Evolutionary conservation across 2,329 filamentous ascomycete genomes (phyloP).

Genomic region (Lasiodiplodia gonubiensis): DNA sequence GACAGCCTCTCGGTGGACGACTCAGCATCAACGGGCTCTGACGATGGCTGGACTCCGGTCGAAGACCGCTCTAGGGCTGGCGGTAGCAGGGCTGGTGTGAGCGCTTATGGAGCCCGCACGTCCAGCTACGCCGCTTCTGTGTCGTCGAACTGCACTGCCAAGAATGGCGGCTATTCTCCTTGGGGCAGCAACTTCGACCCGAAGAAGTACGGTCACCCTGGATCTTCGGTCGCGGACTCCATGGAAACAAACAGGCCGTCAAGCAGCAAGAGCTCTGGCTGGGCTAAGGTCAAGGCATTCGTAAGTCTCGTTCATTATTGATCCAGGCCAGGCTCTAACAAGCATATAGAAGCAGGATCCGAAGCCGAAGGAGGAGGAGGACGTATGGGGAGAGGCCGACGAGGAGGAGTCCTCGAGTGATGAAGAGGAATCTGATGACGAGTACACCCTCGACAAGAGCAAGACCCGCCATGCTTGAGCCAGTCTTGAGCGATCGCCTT

Average conservation of each 20-base stretch:
- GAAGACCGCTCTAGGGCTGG: neutral
- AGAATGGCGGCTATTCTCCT: neutral
- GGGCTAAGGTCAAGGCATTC: constrained; percentile 40
- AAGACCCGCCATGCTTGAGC: neutral
- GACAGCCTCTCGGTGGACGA: neutral
- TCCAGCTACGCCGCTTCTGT: neutral
- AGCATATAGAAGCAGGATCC: constrained; percentile 1
- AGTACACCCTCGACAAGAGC: constrained; percentile 33
- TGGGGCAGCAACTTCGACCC: constrained; percentile 33
- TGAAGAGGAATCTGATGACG: constrained; percentile 44
- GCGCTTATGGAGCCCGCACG: neutral
- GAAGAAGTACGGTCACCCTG: constrained; percentile 34
- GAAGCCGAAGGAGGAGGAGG: neutral
- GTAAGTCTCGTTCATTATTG: constrained; percentile 32
- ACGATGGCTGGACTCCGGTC: neutral
- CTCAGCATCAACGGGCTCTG: neutral
- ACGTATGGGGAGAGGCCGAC: constrained; percentile 39
- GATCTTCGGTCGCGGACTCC: constrained; percentile 32
- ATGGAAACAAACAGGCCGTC: constrained; percentile 3
- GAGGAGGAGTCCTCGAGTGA: constrained; percentile 44
- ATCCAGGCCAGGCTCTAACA: neutral
- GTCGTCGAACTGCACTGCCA: neutral
- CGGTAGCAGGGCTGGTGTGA: neutral
- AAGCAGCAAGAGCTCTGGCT: constrained; percentile 34
- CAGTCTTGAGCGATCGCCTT: no score